phyloP scores from a whole-genome alignment of 495 filamentous ascomycete species.

The Neurospora sp. region DNA sequence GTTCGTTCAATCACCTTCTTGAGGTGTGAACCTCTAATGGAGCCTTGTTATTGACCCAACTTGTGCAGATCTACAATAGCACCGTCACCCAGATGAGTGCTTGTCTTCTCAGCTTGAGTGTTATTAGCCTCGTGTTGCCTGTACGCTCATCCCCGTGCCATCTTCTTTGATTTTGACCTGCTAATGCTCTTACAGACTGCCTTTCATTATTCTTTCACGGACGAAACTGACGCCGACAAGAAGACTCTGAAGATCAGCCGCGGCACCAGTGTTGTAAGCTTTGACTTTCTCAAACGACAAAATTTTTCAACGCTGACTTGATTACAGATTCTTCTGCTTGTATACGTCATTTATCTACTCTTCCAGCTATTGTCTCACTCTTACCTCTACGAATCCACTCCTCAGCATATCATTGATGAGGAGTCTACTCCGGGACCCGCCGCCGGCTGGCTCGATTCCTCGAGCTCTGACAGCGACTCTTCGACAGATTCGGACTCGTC shows the following conservation, averaged over 20 bases:
- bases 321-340: conserved; percentile 57
- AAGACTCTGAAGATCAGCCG: conserved; percentile 75
- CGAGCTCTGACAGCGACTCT: conserved; percentile 56
- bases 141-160: conserved; percentile 25
- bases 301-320: conserved; percentile 2
- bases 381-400: conserved; percentile 84
- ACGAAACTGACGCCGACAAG: conserved; percentile 48
- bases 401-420: conserved; percentile 81
- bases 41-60: conserved; percentile 11
- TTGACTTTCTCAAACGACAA: background rate
- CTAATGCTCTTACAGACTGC: conserved; percentile 47
- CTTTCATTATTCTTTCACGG: conserved; percentile 78
- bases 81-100: conserved; percentile 94
- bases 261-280: conserved; percentile 74
- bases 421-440: conserved; percentile 76
- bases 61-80: conserved; percentile 74
- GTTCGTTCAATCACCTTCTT: conserved; percentile 23
- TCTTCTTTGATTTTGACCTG: background rate
- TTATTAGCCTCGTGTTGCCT: conserved; percentile 73
- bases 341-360: conserved; percentile 76
- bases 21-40: background rate
- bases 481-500: conserved; percentile 52
- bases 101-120: conserved; percentile 78
- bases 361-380: conserved; percentile 90
- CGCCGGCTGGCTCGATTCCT: conserved; percentile 67